phyloP scores from a whole-genome alignment of 257 asterid genomes.

The Nicotiana attenuata region DNA sequence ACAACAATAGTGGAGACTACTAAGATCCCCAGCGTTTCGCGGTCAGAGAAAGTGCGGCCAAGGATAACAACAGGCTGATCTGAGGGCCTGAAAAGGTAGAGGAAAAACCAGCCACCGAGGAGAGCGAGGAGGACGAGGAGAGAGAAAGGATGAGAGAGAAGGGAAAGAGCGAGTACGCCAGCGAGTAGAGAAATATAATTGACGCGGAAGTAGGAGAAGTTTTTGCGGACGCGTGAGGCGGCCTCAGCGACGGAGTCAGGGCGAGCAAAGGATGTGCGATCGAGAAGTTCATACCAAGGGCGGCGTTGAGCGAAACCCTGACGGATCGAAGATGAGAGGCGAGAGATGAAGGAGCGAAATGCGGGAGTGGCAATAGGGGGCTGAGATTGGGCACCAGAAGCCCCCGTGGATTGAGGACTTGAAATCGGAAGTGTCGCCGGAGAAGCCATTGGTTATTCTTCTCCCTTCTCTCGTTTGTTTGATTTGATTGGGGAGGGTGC shows the following conservation, averaged over 20 bases:
- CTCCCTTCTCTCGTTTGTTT: neutral
- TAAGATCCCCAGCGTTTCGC: conserved; percentile 57
- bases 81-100: conserved; percentile 61
- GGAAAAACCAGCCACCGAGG: conserved; percentile 69
- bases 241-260: conserved; percentile 82
- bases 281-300: conserved; percentile 77
- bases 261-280: conserved; percentile 76
- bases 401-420: conserved; percentile 43
- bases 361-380: conserved; percentile 69
- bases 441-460: conserved; percentile 36
- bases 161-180: conserved; percentile 62
- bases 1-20: conserved; percentile 61
- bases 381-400: conserved; percentile 17
- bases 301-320: conserved; percentile 79
- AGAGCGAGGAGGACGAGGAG: conserved; percentile 57
- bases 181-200: conserved; percentile 67
- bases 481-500: neutral
- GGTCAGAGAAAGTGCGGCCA: conserved; percentile 74
- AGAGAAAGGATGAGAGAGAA: conserved; percentile 73
- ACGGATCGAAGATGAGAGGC: conserved; percentile 55
- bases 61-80: conserved; percentile 66
- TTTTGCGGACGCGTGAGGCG: conserved; percentile 74
- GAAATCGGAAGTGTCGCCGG: conserved; percentile 73
- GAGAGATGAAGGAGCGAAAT: conserved; percentile 64
- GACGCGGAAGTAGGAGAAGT: conserved; percentile 71